Evolutionary conservation across 2,329 filamentous ascomycete genomes (phyloP).

Genomic region (Aspergillus sp.): DNA sequence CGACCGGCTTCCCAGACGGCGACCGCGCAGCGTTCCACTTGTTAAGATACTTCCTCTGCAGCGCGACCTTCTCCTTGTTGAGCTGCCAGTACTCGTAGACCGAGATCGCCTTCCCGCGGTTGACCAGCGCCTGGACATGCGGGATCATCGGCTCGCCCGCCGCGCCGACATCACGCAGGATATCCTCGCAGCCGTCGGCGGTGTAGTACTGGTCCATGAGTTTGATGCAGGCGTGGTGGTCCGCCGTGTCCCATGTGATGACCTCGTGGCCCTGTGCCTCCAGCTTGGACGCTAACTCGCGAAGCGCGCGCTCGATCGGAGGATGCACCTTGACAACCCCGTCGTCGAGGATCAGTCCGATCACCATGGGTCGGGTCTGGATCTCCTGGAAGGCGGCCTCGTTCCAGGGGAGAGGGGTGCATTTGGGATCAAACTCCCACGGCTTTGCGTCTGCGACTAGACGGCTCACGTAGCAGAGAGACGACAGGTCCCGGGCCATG

Average conservation of each 20-base stretch:
- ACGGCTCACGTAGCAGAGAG: constrained; percentile 51
- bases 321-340: constrained; percentile 57
- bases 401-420: constrained; percentile 55
- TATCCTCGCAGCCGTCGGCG: constrained; percentile 63
- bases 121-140: constrained; percentile 58
- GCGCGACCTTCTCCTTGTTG: constrained; percentile 55
- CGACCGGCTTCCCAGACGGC: constrained; percentile 48
- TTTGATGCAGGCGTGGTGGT: constrained; percentile 55
- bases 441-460: constrained; percentile 49
- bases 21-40: constrained; percentile 55
- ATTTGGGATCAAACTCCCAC: constrained; percentile 57
- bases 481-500: constrained; percentile 53
- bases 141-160: constrained; percentile 61
- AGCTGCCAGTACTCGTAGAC: constrained; percentile 69
- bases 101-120: constrained; percentile 53
- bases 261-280: constrained; percentile 53
- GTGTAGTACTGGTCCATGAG: constrained; percentile 64
- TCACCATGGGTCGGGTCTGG: constrained; percentile 46
- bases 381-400: constrained; percentile 43
- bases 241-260: constrained; percentile 51
- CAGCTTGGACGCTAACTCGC: constrained; percentile 36
- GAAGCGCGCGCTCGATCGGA: constrained; percentile 49
- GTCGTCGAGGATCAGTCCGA: constrained; percentile 54
- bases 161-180: constrained; percentile 52
- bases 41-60: constrained; percentile 58